phyloP scores from a whole-genome alignment of 208 protist species.

The Leishmania mexicana region DNA sequence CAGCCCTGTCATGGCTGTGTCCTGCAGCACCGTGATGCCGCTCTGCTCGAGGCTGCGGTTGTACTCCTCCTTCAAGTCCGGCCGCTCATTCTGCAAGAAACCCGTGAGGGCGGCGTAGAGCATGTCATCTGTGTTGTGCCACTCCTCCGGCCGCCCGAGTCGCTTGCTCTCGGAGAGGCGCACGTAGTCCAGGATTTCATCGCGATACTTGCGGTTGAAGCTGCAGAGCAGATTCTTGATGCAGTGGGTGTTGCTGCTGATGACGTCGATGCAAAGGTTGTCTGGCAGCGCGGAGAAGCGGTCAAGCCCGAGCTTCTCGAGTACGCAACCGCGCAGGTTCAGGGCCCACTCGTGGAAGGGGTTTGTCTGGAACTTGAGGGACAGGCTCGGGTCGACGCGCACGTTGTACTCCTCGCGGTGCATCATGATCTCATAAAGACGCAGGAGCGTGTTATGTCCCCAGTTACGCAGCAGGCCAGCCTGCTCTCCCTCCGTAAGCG shows the following conservation, averaged over 20 bases:
- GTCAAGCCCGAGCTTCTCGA: conserved; percentile 73
- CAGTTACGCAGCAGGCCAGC: conserved; percentile 71
- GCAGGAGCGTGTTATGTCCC: conserved; percentile 58
- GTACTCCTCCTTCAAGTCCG: conserved; percentile 77
- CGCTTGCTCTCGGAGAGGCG: conserved; percentile 38
- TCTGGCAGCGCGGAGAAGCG: conserved; percentile 52
- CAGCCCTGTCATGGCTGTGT: conserved; percentile 87
- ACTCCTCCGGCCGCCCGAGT: conserved; percentile 47
- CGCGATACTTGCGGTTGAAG: conserved; percentile 77
- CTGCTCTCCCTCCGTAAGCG: conserved; percentile 67
- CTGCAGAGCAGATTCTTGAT: conserved; percentile 87
- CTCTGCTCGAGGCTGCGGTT: conserved; percentile 60
- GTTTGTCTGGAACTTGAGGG: conserved; percentile 81
- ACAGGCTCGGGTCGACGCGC: conserved; percentile 80
- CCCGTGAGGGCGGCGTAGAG: conserved; percentile 61
- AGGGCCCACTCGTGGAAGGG: conserved; percentile 88
- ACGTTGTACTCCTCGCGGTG: conserved; percentile 92
- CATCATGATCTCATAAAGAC: conserved; percentile 91
- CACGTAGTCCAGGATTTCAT: conserved; percentile 65
- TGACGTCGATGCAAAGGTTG: conserved; percentile 81
- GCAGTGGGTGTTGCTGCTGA: conserved; percentile 93
- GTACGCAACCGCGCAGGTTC: conserved; percentile 71
- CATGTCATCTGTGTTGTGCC: conserved; percentile 79
- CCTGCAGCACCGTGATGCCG: conserved; percentile 74
- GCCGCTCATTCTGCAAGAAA: conserved; percentile 61